Conservation (phyloP, 2,329 filamentous ascomycete genomes). For the Rhynchosporium secalis region DNA sequence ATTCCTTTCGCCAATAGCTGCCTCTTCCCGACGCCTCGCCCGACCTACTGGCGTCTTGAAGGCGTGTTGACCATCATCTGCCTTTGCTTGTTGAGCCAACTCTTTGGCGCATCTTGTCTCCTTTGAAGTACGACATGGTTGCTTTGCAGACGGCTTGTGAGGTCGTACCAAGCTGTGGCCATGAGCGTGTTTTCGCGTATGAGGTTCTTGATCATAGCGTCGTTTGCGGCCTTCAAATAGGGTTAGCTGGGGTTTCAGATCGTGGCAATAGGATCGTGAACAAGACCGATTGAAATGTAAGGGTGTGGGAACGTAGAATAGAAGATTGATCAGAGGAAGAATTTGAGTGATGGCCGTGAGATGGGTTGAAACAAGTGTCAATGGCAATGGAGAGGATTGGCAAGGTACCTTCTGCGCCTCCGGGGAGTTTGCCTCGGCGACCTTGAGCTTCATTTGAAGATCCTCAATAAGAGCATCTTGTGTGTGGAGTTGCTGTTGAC, state of each 20-base stretch:
- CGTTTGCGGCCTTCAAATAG: slow-evolving; percentile 34
- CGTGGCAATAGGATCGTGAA: neutral
- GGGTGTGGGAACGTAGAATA: neutral
- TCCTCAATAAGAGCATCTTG: slow-evolving; percentile 35
- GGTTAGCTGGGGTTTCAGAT: slow-evolving; percentile 11
- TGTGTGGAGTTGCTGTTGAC: slow-evolving; percentile 34
- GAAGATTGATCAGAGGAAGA: neutral
- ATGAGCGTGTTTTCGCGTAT: slow-evolving; percentile 78
- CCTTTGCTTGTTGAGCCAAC: slow-evolving; percentile 83
- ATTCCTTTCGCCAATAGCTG: neutral
- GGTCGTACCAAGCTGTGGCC: slow-evolving; percentile 82
- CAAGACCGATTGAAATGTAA: too few relatives aligned
- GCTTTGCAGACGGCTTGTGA: slow-evolving; percentile 75
- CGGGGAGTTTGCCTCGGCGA: slow-evolving; percentile 31
- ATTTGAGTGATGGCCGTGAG: neutral
- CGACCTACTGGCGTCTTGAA: slow-evolving; percentile 32
- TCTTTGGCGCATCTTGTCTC: slow-evolving; percentile 71
- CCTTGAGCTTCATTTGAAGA: slow-evolving; percentile 35
- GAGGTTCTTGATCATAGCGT: slow-evolving; percentile 54
- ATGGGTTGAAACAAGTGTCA: neutral
- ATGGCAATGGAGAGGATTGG: slow-evolving; percentile 21
- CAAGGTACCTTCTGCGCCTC: slow-evolving; percentile 39
- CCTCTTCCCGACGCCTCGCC: neutral
- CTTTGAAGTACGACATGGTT: slow-evolving; percentile 79
- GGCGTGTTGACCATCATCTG: slow-evolving; percentile 62